Conservation (phyloP, 768 basidiomycete genomes). For the Tricholoma sp. region DNA sequence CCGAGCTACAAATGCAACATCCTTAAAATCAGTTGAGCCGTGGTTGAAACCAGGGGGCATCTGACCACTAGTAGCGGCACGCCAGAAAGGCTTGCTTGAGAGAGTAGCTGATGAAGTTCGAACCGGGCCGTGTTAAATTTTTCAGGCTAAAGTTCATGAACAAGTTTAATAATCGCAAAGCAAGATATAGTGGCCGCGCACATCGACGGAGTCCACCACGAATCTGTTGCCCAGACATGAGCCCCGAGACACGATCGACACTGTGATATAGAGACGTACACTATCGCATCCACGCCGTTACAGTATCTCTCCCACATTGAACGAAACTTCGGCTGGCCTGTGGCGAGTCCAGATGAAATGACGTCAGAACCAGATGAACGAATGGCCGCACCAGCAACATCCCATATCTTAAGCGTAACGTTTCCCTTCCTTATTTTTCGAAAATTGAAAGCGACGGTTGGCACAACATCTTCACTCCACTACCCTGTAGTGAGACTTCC, state of each 20-base stretch:
- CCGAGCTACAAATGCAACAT: conserved; percentile 53
- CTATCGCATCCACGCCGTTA: conserved; percentile 86
- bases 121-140: conserved; percentile 82
- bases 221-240: conserved; percentile 44
- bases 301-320: conserved; percentile 97
- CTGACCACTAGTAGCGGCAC: conserved; percentile 82
- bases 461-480: conserved; percentile 97
- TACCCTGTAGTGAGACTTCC: neutral
- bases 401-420: conserved; percentile 91
- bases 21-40: neutral
- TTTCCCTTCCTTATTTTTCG: conserved; percentile 86
- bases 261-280: conserved; percentile 45
- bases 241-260: neutral
- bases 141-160: conserved; percentile 45
- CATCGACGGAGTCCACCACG: conserved; percentile 90
- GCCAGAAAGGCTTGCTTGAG: conserved; percentile 57
- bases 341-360: conserved; percentile 1
- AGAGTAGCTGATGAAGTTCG: conserved; percentile 76
- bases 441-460: conserved; percentile 91
- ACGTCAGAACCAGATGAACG: conserved; percentile 4
- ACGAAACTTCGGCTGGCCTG: conserved; percentile 89
- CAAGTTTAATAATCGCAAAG: neutral
- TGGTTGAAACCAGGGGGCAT: conserved; percentile 7
- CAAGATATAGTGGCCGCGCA: conserved; percentile 30
- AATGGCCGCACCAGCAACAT: conserved; percentile 70